Conservation (phyloP, 2,329 filamentous ascomycete species). For the Xylaria sp. region DNA sequence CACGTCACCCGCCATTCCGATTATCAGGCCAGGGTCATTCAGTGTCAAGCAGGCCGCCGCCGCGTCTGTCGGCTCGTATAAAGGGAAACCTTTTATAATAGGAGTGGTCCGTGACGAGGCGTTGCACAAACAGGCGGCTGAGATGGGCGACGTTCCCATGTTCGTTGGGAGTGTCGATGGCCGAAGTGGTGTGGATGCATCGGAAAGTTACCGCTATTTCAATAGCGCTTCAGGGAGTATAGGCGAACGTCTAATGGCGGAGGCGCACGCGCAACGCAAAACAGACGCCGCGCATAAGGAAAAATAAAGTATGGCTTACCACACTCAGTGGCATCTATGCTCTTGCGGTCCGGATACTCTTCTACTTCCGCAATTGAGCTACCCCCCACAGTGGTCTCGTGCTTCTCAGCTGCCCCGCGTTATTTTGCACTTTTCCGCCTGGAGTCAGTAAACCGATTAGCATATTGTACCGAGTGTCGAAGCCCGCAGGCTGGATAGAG, state of each 20-base stretch:
- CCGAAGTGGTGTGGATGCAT: slow-evolving; percentile 61
- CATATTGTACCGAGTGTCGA: not conserved
- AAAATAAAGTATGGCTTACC: slow-evolving; percentile 11
- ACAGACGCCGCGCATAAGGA: slow-evolving; percentile 22
- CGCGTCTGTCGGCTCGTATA: slow-evolving; percentile 65
- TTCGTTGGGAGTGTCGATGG: slow-evolving; percentile 66
- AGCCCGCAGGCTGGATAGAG: not conserved
- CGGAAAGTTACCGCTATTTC: slow-evolving; percentile 58
- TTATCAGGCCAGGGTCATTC: slow-evolving; percentile 50
- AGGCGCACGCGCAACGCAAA: slow-evolving; percentile 49
- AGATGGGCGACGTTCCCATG: slow-evolving; percentile 60
- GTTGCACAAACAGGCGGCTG: slow-evolving; percentile 60
- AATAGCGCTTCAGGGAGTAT: slow-evolving; percentile 60
- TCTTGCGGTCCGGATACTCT: slow-evolving; percentile 5
- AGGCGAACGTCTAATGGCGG: slow-evolving; percentile 61
- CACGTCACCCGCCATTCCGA: slow-evolving; percentile 59
- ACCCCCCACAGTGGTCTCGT: not conserved
- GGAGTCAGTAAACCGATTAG: not conserved
- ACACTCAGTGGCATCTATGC: slow-evolving; percentile 11
- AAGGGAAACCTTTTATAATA: slow-evolving; percentile 64
- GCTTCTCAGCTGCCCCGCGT: not conserved
- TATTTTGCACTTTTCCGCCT: slow-evolving; percentile 2
- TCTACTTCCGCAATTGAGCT: not conserved
- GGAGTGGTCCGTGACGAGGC: slow-evolving; percentile 62
- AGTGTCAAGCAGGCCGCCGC: slow-evolving; percentile 22